Percentiles rank a stretch among this genome's conserved stretches.
Evolutionary conservation across 2,329 filamentous ascomycete species (phyloP).

Genomic region (Tolypocladium paradoxum): DNA sequence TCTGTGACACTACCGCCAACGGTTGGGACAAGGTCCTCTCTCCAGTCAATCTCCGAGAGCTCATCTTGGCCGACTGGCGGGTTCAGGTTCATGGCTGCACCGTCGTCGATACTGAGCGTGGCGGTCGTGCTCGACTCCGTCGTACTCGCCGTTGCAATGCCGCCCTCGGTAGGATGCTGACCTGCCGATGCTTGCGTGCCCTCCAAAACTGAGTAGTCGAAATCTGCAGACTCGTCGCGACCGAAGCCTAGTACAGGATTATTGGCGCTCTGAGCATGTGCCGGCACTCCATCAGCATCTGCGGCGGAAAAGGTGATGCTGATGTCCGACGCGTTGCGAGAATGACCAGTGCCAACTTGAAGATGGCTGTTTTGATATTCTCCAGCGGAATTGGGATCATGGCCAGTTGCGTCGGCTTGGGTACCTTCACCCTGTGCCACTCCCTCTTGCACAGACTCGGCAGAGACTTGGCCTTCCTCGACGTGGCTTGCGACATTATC

Average conservation of each 20-base stretch:
- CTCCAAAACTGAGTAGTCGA: background rate
- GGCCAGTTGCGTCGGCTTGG: background rate
- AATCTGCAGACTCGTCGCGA: conserved; percentile 10
- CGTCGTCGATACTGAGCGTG: background rate
- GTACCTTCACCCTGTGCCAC: background rate
- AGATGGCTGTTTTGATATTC: background rate
- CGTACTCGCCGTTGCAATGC: background rate
- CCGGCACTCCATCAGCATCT: conserved; percentile 16
- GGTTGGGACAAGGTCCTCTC: background rate
- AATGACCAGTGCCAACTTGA: conserved; percentile 4
- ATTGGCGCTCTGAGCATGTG: conserved; percentile 10
- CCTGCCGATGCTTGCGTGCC: background rate
- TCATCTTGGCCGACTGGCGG: background rate
- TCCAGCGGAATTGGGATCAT: background rate
- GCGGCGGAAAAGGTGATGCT: conserved; percentile 10
- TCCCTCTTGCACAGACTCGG: background rate
- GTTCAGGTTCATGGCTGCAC: background rate
- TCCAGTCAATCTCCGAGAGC: conserved; percentile 5
- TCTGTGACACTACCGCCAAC: background rate
- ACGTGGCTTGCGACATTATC: background rate
- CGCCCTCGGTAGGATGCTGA: background rate
- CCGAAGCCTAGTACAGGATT: conserved; percentile 15
- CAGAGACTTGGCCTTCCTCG: background rate
- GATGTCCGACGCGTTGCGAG: background rate
- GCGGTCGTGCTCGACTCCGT: background rate